Conservation (phyloP, 176 grass and related monocot species). For the Oryza meyeriana region DNA sequence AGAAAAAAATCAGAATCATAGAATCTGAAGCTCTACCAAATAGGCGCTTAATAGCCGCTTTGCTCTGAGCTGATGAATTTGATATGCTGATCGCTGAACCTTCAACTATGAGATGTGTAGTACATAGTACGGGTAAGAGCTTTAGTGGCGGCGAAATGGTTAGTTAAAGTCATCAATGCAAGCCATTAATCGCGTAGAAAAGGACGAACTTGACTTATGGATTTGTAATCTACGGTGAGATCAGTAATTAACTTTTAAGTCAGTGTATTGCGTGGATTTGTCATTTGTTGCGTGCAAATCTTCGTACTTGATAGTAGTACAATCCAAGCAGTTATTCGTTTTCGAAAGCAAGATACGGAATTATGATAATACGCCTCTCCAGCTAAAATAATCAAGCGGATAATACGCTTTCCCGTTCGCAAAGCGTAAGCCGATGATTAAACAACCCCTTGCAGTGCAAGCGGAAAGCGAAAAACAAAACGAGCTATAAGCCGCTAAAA, state of each 20-base stretch:
- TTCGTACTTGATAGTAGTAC: not conserved
- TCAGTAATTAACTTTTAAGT: not conserved
- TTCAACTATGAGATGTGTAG: not conserved
- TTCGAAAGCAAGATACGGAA: not conserved
- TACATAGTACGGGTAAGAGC: conserved; percentile 4
- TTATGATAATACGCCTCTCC: fast-evolving
- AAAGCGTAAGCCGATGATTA: fast-evolving
- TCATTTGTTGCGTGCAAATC: not conserved
- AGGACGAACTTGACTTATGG: not conserved
- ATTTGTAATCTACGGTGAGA: not conserved
- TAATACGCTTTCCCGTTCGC: not conserved
- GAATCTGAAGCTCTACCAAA: too few relatives aligned
- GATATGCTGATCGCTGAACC: not conserved
- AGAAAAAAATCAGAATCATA: too few relatives aligned
- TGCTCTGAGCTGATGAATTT: not conserved
- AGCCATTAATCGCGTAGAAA: not conserved
- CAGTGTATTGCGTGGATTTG: not conserved
- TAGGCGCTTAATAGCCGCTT: too few relatives aligned
- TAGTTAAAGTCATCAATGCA: conserved; percentile 4
- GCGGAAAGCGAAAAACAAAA: not conserved
- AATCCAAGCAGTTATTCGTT: not conserved
- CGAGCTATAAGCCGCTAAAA: conserved; percentile 42
- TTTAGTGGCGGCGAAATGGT: conserved; percentile 12
- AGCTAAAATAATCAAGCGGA: fast-evolving
- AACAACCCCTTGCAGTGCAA: not conserved